phyloP scores from a whole-genome alignment of 1,284 basidiomycete species.

The Inonotus obliquus region DNA sequence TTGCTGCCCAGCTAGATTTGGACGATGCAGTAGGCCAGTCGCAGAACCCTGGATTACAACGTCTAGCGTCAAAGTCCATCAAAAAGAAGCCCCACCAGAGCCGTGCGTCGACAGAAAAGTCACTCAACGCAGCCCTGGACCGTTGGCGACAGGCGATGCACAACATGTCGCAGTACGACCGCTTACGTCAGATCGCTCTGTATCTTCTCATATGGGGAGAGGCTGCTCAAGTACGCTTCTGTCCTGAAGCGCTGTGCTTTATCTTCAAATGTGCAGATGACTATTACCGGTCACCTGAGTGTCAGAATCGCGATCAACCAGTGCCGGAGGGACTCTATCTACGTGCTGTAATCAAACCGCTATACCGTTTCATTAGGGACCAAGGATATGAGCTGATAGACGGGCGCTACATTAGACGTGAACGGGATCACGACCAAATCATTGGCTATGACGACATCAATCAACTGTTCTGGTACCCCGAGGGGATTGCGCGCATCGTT shows the following conservation, averaged over 20 bases:
- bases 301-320: slow-evolving; percentile 89
- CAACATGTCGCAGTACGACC: slow-evolving; percentile 98
- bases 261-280: slow-evolving; percentile 99
- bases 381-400: slow-evolving; percentile 97
- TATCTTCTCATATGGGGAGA: slow-evolving; percentile 98
- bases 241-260: slow-evolving; percentile 96
- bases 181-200: slow-evolving; percentile 93
- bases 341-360: slow-evolving; percentile 85
- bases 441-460: slow-evolving; percentile 99
- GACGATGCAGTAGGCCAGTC: slow-evolving; percentile 95
- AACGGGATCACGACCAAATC: slow-evolving; percentile 91
- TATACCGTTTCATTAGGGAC: slow-evolving; percentile 97
- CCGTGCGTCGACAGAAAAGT: slow-evolving; percentile 64
- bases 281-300: slow-evolving; percentile 99
- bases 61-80: slow-evolving; percentile 55
- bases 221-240: slow-evolving; percentile 97
- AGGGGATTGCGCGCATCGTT: slow-evolving; percentile 91
- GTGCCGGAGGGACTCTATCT: slow-evolving; percentile 96
- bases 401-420: slow-evolving; percentile 90
- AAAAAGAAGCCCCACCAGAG: slow-evolving; percentile 41
- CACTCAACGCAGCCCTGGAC: slow-evolving; percentile 81
- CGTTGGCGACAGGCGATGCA: slow-evolving; percentile 99
- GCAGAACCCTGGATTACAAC: slow-evolving; percentile 87
- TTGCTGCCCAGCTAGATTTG: slow-evolving; percentile 97
- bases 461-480: slow-evolving; percentile 99